Evolutionary conservation across 768 basidiomycete genomes (phyloP).

Genomic region (Collybia mongolica): DNA sequence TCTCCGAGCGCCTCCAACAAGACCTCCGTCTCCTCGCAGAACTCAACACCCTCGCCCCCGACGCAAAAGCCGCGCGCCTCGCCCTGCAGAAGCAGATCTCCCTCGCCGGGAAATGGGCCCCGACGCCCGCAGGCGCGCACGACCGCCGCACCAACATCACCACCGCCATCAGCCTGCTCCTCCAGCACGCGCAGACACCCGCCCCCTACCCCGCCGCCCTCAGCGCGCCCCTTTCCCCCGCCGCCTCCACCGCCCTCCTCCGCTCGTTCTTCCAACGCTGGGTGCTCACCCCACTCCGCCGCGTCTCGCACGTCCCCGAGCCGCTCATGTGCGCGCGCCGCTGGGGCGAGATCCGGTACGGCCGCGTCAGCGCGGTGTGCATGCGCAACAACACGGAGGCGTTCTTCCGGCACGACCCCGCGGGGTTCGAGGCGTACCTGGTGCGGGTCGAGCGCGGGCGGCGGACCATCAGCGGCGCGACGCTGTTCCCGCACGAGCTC

Average conservation of each 20-base stretch:
- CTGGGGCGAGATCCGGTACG: constrained; percentile 59
- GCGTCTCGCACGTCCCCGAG: constrained; percentile 46
- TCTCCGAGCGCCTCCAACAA: constrained; percentile 46
- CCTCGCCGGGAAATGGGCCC: constrained; percentile 72
- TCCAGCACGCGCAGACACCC: constrained; percentile 37
- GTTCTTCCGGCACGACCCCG: constrained; percentile 59
- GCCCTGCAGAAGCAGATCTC: constrained; percentile 42
- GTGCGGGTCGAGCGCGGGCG: constrained; percentile 53
- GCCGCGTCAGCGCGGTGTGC: constrained; percentile 56
- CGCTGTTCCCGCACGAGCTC: constrained; percentile 64
- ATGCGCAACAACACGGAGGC: constrained; percentile 56
- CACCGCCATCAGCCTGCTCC: constrained; percentile 57
- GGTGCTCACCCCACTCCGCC: constrained; percentile 57
- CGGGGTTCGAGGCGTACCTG: constrained; percentile 60
- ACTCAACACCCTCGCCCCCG: constrained; percentile 26
- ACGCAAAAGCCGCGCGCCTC: constrained; percentile 24
- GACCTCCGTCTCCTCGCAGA: constrained; percentile 44
- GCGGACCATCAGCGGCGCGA: constrained; percentile 61
- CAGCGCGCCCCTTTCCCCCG: constrained; percentile 26
- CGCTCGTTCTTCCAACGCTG: constrained; percentile 60
- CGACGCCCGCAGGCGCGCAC: constrained; percentile 55
- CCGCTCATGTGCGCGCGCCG: constrained; percentile 59
- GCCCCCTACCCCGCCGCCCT: constrained; percentile 28
- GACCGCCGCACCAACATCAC: constrained; percentile 65
- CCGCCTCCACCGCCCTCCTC: constrained; percentile 32